Percentiles rank a stretch among this genome's conserved stretches.
Evolutionary conservation across 768 basidiomycete species (phyloP).

Genomic region (Boletus patriciae): DNA sequence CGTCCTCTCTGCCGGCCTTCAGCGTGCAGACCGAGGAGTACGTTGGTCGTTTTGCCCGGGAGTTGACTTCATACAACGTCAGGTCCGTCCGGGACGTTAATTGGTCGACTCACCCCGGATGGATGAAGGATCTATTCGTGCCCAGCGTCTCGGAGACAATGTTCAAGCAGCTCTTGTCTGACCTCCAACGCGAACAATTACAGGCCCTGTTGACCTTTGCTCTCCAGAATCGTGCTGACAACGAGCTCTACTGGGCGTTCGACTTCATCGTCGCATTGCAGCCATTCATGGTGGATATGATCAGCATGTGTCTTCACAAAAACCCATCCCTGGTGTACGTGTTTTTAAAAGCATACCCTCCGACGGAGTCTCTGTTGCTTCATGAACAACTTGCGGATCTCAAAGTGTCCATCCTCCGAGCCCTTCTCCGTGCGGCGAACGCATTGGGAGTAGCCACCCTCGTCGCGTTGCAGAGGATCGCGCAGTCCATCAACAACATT

Average conservation of each 20-base stretch:
- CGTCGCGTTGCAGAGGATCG: conserved; percentile 58
- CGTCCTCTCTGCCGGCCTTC: not conserved
- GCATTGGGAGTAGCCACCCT: conserved; percentile 53
- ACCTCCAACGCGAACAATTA: conserved; percentile 23
- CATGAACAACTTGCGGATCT: conserved; percentile 28
- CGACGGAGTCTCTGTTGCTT: conserved; percentile 39
- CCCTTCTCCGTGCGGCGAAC: conserved; percentile 57
- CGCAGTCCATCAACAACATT: conserved; percentile 43
- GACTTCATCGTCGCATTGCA: conserved; percentile 33
- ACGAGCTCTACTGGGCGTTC: conserved; percentile 55
- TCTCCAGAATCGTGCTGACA: conserved; percentile 52
- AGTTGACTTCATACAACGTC: conserved; percentile 41
- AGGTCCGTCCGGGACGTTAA: conserved; percentile 43
- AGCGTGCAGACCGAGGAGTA: conserved; percentile 51
- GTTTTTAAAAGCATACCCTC: conserved; percentile 49
- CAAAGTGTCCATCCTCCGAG: conserved; percentile 41
- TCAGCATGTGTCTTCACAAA: conserved; percentile 46
- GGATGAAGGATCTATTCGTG: conserved; percentile 37
- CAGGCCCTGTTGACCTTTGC: conserved; percentile 23
- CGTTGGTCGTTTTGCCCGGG: conserved; percentile 48
- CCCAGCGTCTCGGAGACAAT: conserved; percentile 15
- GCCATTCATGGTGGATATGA: conserved; percentile 30
- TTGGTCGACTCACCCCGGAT: conserved; percentile 37
- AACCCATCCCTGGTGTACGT: conserved; percentile 56
- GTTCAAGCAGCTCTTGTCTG: conserved; percentile 24